Conservation (phyloP, 805 yeast genomes). For the Metschnikowia gelsemii region DNA sequence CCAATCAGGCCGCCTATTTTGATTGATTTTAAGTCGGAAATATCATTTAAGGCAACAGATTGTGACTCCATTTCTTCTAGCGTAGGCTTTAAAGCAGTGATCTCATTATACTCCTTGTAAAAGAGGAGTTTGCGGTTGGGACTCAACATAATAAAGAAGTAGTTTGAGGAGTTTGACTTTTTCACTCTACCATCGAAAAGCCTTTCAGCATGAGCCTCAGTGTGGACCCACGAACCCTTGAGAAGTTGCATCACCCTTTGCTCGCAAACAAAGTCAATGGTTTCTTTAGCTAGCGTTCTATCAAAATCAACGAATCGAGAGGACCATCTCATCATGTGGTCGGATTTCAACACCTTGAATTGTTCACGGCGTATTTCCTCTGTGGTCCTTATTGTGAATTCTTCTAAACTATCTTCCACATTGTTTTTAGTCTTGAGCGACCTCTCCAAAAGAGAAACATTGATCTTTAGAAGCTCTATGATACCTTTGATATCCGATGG, state of each 20-base stretch:
- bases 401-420: conserved; percentile 47
- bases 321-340: conserved; percentile 45
- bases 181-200: conserved; percentile 21
- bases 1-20: conserved; percentile 45
- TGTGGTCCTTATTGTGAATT: conserved; percentile 43
- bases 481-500: conserved; percentile 52
- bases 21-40: conserved; percentile 49
- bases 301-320: conserved; percentile 49
- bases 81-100: conserved; percentile 50
- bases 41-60: conserved; percentile 51
- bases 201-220: conserved; percentile 51
- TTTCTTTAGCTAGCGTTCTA: conserved; percentile 51
- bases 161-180: conserved; percentile 29
- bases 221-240: conserved; percentile 78
- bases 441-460: conserved; percentile 30
- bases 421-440: conserved; percentile 22
- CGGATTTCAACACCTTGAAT: conserved; percentile 39
- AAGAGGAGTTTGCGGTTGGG: conserved; percentile 63
- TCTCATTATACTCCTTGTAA: conserved; percentile 56
- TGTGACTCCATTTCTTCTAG: conserved; percentile 56
- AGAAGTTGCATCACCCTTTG: conserved; percentile 71
- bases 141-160: conserved; percentile 59
- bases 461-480: conserved; percentile 41
- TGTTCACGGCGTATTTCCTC: conserved; percentile 56
- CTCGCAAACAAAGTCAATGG: conserved; percentile 67